A percentile compares a stretch with the other conserved stretches of the same genome.
Evolutionary conservation across 371 early-diverging fungal genomes (phyloP).

Genomic region (Circinella umbellata): DNA sequence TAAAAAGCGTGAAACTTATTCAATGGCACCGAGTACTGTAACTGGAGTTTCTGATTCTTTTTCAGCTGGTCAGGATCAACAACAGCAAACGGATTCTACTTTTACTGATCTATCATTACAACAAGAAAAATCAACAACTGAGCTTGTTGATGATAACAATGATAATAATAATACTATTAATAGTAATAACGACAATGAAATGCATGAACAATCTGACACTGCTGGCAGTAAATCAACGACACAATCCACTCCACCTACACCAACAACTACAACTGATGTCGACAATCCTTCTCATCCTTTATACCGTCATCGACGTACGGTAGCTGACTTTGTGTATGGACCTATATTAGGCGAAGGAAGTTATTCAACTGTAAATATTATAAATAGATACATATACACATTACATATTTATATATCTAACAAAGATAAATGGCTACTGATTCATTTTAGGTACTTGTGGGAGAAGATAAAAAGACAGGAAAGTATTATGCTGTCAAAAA

Average conservation of each 20-base stretch:
- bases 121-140: not conserved
- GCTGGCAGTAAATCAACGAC: slow-evolving; percentile 7
- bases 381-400: too few species aligned
- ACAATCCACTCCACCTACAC: slow-evolving; percentile 4
- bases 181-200: too few species aligned
- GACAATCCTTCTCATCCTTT: slow-evolving; percentile 52
- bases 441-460: slow-evolving; percentile 65
- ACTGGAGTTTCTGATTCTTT: slow-evolving; percentile 1
- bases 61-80: not conserved
- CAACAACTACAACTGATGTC: slow-evolving; percentile 31
- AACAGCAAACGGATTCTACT: not conserved
- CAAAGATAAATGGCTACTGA: not conserved
- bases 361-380: slow-evolving; percentile 84
- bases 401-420: too few species aligned
- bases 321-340: slow-evolving; percentile 85
- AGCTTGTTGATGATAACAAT: not conserved
- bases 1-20: not conserved
- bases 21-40: slow-evolving; percentile 9
- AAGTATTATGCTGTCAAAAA: slow-evolving; percentile 91
- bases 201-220: not conserved
- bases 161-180: too few species aligned
- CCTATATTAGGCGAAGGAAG: slow-evolving; percentile 91
- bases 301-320: slow-evolving; percentile 40
- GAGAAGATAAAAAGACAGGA: slow-evolving; percentile 66
- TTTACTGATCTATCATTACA: not conserved